These are phyloP conservation scores for Themeda triandra DNA, from an alignment of 176 grass and related monocot species.

Conservation along the genomic window DNA sequence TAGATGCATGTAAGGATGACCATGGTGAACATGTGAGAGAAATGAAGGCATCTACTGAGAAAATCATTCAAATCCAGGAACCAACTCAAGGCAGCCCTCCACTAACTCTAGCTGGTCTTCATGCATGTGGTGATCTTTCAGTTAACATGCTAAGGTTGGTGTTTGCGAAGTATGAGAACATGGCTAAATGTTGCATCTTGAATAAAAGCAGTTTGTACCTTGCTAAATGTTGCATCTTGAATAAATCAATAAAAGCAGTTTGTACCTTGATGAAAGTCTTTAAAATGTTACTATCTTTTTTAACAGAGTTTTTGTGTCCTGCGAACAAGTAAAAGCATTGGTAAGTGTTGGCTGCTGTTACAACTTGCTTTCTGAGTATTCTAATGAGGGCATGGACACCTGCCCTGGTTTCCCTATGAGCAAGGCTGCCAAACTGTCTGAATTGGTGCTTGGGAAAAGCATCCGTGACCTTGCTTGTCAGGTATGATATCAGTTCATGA, in stretches of 20 bases:
- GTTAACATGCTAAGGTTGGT: conserved; percentile 96
- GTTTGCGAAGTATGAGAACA: conserved; percentile 7
- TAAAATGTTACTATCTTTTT: conserved; percentile 37
- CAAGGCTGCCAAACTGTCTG: conserved; percentile 51
- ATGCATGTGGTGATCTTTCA: conserved; percentile 97
- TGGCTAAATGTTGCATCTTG: not conserved
- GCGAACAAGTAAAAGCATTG: conserved; percentile 64
- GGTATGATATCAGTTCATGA: conserved; percentile 34
- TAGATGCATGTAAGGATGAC: conserved; percentile 44
- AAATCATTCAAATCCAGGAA: conserved; percentile 19
- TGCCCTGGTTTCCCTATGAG: conserved; percentile 78
- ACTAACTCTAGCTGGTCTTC: conserved; percentile 83
- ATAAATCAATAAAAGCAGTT: not conserved
- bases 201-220: not conserved
- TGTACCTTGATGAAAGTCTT: not conserved
- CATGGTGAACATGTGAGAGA: conserved; percentile 30
- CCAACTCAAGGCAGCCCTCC: conserved; percentile 19
- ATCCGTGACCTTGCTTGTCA: conserved; percentile 86
- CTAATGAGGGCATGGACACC: conserved; percentile 16
- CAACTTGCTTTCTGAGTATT: conserved; percentile 83
- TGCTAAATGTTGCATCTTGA: conserved; percentile 3
- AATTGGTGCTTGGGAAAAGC: conserved; percentile 70
- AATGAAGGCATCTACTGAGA: conserved; percentile 6
- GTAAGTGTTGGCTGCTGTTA: conserved; percentile 87
- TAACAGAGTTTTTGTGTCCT: conserved; percentile 71